Base-by-base conservation (phyloP, 306 rosid genomes). In the Lathyrus aphaca region DNA sequence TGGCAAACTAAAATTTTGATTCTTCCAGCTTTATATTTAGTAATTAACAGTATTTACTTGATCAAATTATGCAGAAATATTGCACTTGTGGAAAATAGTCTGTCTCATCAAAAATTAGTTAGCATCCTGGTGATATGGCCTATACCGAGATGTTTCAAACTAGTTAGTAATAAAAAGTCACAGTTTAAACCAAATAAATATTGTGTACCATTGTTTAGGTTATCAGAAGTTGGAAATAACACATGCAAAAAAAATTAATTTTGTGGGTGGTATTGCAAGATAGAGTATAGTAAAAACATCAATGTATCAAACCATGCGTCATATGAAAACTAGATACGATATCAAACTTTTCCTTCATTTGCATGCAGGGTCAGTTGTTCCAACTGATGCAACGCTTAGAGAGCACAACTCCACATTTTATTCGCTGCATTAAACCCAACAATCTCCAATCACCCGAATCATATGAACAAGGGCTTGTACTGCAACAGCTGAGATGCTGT, bases 351-450 rank as follows among this genome's bases (percentile, higher is more conserved):
- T 42, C 16, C 57, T 40, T 35, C 77, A 40, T 59, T 81, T 68
- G 66, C 43, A n/a, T 81, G 62, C 77, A 92, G 98, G 82, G 82
- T 71, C 98, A 92, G 83, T 73, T 92, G 71, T 92, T 92, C 83
- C 88, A 82, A 80, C 72, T 92, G 79, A 89, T 92, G 96, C 94
- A 84, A 69, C 95, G 96, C 16, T 86, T 92, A 58, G 98, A 89
- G 78, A 89, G 81, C 77, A 92, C 98, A 51, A 92, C 98, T 64
- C 98, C 98, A 35, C 98, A 92, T 92, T 92, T 92, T 82, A 92
- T 92, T 76, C 98, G 98, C 42, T 92, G 98, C 75, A 83, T 92
- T 82, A 92, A 92, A 83, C 98, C 98, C 75, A 92, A 92, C 78
- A 89, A 89, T 79, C 83, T 81, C 73, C 96, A 92, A 75, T 92